Percentiles rank a stretch among this genome's conserved stretches.
Conservation (phyloP, 768 basidiomycete species). For the Kwoniella botswanensis region DNA sequence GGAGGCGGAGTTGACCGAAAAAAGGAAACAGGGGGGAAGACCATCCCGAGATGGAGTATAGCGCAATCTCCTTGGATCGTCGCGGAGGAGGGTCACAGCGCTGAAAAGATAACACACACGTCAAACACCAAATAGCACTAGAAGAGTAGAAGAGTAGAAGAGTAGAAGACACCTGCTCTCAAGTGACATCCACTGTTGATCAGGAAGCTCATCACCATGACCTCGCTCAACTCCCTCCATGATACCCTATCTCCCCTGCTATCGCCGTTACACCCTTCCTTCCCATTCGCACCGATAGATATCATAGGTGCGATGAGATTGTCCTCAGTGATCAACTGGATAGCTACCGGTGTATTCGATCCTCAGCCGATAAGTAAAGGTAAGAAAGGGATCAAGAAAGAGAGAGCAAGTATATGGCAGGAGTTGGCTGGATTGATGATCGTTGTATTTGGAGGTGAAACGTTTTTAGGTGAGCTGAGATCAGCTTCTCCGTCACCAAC, state of each 20-base stretch:
- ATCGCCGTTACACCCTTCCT: constrained; percentile 33
- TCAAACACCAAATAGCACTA: no score
- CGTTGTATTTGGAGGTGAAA: constrained; percentile 56
- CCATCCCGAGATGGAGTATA: not conserved
- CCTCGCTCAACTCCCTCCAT: constrained; percentile 19
- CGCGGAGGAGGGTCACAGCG: not conserved
- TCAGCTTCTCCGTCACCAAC: not conserved
- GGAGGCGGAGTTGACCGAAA: not conserved
- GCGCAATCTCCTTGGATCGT: not conserved
- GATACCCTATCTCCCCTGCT: constrained; percentile 8
- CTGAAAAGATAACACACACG: not conserved
- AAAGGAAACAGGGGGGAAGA: not conserved
- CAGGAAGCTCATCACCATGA: not conserved
- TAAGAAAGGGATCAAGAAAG: constrained; percentile 27
- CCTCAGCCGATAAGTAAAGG: constrained; percentile 11
- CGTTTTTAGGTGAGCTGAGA: constrained; percentile 47
- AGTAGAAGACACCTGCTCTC: not conserved
- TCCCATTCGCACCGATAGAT: constrained; percentile 43
- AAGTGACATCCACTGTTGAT: not conserved
- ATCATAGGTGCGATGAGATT: constrained; percentile 44
- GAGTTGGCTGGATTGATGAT: constrained; percentile 51
- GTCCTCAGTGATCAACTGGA: constrained; percentile 46
- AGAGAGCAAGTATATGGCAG: constrained; percentile 39
- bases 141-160: not conserved
- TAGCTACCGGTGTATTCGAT: constrained; percentile 40